phyloP scores from a whole-genome alignment of 805 yeast species.

The Candida tammaniensis region DNA sequence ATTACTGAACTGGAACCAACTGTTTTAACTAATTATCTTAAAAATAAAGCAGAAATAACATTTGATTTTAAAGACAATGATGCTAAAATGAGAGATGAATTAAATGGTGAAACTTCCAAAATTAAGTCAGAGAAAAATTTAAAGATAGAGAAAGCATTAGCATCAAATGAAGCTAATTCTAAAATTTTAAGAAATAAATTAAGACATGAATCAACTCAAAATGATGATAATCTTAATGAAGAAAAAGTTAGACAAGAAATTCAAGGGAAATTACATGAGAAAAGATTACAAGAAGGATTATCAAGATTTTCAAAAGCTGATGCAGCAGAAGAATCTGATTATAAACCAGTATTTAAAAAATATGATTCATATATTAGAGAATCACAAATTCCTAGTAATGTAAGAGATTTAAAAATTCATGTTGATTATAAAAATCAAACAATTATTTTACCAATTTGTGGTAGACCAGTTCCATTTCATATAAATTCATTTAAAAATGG shows the following conservation, averaged over 20 bases:
- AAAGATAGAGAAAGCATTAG: slow-evolving; percentile 27
- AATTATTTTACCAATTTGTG: slow-evolving; percentile 84
- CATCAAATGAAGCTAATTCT: slow-evolving; percentile 42
- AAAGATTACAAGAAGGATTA: slow-evolving; percentile 82
- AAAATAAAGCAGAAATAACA: slow-evolving; percentile 69
- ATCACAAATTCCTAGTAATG: slow-evolving; percentile 81
- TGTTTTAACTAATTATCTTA: slow-evolving; percentile 71
- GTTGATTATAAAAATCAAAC: slow-evolving; percentile 89
- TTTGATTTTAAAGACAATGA: slow-evolving; percentile 76
- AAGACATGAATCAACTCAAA: slow-evolving; percentile 69
- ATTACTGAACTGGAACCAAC: slow-evolving; percentile 61
- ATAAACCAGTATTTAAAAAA: slow-evolving; percentile 76
- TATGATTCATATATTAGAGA: slow-evolving; percentile 95
- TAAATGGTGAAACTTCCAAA: slow-evolving; percentile 20
- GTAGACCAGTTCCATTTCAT: slow-evolving; percentile 97
- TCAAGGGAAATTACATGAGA: slow-evolving; percentile 80
- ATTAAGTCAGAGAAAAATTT: slow-evolving; percentile 40
- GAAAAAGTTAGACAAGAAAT: slow-evolving; percentile 79
- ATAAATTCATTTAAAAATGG: slow-evolving; percentile 93
- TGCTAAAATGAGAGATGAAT: slow-evolving; percentile 28
- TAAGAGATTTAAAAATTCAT: slow-evolving; percentile 79
- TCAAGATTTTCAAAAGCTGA: slow-evolving; percentile 78
- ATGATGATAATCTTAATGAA: slow-evolving; percentile 62
- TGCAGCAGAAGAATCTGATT: slow-evolving; percentile 60
- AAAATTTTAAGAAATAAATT: slow-evolving; percentile 75